These are phyloP conservation scores for Spizellomyces punctatus DNA, from an alignment of 192 early-diverging fungal species.

Conservation along the genomic window DNA sequence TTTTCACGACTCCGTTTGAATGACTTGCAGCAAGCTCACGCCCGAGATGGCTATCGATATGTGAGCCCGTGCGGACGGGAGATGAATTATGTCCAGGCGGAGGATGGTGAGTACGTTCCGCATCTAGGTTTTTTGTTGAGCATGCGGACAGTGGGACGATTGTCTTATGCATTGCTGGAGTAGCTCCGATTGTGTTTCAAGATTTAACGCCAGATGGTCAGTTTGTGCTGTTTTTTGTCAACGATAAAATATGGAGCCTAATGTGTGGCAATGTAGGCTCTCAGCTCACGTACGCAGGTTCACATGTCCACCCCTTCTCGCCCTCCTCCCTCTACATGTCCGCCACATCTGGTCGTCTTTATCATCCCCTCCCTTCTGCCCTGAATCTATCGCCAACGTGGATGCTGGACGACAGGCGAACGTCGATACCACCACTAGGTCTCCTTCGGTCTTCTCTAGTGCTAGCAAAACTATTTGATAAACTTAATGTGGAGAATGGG, in stretches of 20 bases:
- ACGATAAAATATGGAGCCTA: not conserved
- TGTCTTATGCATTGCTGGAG: not conserved
- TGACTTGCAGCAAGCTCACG: not conserved
- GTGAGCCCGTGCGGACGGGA: slow-evolving; percentile 42
- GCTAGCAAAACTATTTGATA: slow-evolving; percentile 20
- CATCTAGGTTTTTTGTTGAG: too few species aligned
- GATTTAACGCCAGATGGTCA: slow-evolving; percentile 16
- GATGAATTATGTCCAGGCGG: slow-evolving; percentile 36
- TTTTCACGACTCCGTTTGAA: slow-evolving; percentile 25
- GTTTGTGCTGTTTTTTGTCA: not conserved
- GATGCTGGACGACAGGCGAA: not conserved
- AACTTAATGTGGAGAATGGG: slow-evolving; percentile 23
- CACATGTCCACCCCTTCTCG: slow-evolving; percentile 15
- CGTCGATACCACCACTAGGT: not conserved
- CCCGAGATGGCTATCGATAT: slow-evolving; percentile 19
- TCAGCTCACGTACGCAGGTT: slow-evolving; percentile 29
- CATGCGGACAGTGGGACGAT: not conserved
- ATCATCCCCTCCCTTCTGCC: slow-evolving; percentile 31
- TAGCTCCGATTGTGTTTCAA: slow-evolving; percentile 41
- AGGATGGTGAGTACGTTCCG: slow-evolving; percentile 9
- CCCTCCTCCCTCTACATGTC: slow-evolving; percentile 27
- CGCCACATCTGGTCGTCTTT: slow-evolving; percentile 25
- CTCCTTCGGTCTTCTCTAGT: slow-evolving; percentile 33
- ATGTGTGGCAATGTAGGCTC: not conserved
- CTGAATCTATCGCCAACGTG: slow-evolving; percentile 12